Evolutionary conservation across 2,329 filamentous ascomycete species (phyloP).

Genomic region (Tolypocladium tropicale): DNA sequence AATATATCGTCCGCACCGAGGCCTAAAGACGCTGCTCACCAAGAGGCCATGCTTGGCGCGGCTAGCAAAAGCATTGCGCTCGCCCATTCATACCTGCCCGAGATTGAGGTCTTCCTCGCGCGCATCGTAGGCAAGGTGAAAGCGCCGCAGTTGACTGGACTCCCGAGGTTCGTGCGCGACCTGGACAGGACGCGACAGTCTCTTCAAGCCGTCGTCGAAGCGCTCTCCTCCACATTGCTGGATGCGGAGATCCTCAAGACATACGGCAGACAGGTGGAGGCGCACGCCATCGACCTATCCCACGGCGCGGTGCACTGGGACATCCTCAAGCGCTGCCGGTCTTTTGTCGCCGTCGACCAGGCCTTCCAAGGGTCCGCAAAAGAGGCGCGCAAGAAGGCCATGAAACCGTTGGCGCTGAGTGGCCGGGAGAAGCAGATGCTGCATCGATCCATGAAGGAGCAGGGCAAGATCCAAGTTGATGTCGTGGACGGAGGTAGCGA

Average conservation of each 20-base stretch:
- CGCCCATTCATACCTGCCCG: conserved; percentile 6
- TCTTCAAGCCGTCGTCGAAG: conserved; percentile 4
- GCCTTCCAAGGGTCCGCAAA: conserved; percentile 21
- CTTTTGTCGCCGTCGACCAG: conserved; percentile 20
- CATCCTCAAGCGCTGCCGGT: conserved; percentile 19
- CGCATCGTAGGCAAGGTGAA: conserved; percentile 4
- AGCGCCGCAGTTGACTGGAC: conserved; percentile 8
- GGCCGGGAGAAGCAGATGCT: conserved; percentile 16
- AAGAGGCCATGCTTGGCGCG: conserved; percentile 5
- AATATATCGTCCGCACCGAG: no score
- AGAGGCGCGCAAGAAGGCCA: conserved; percentile 12
- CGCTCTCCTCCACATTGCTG: conserved; percentile 4
- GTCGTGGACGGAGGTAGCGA: conserved; percentile 23
- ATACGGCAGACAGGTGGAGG: conserved; percentile 12
- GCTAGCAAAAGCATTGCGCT: conserved; percentile 3
- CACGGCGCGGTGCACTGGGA: conserved; percentile 18
- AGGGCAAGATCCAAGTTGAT: conserved; percentile 22
- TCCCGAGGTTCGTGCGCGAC: conserved; percentile 12
- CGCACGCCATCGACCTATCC: conserved; percentile 10
- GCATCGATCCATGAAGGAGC: conserved; percentile 21
- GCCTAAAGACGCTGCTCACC: not conserved
- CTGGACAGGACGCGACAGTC: conserved; percentile 8
- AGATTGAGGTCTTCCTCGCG: conserved; percentile 9
- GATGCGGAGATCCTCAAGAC: conserved; percentile 5
- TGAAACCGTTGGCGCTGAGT: conserved; percentile 11